These are phyloP conservation scores for Baorangia bicolor DNA, from an alignment of 768 basidiomycete genomes.

Conservation along the genomic window DNA sequence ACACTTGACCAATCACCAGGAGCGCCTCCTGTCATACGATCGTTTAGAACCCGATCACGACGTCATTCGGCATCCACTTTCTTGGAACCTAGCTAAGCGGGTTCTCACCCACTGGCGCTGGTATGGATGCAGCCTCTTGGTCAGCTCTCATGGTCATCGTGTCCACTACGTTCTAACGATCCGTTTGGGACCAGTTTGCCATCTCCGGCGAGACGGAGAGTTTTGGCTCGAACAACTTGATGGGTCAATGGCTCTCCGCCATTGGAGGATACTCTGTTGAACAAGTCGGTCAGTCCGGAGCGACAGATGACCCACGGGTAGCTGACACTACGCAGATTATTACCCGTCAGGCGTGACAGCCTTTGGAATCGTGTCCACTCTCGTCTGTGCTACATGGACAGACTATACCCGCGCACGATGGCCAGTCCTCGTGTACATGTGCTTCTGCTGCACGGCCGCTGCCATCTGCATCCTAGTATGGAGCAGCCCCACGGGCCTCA, in stretches of 20 bases:
- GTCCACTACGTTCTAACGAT: not conserved
- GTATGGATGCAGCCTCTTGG: conserved; percentile 66
- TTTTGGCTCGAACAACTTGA: conserved; percentile 68
- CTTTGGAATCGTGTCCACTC: conserved; percentile 60
- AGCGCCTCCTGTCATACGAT: conserved; percentile 50
- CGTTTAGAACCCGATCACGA: conserved; percentile 45
- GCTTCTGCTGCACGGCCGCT: conserved; percentile 50
- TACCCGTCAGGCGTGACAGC: conserved; percentile 68
- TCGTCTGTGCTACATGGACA: conserved; percentile 63
- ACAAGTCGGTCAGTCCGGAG: conserved; percentile 46
- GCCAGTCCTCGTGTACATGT: conserved; percentile 67
- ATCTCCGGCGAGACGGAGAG: conserved; percentile 67
- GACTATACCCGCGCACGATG: conserved; percentile 57
- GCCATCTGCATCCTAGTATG: conserved; percentile 61
- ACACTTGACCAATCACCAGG: conserved; percentile 35
- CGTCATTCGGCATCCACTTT: conserved; percentile 42
- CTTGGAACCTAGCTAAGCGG: conserved; percentile 46
- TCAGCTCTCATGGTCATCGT: conserved; percentile 26
- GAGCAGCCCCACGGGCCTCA: conserved; percentile 57
- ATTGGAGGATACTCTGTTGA: conserved; percentile 62
- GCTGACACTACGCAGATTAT: conserved; percentile 37
- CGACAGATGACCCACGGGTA: not conserved
- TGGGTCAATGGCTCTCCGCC: conserved; percentile 70
- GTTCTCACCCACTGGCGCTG: conserved; percentile 63
- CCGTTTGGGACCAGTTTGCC: conserved; percentile 47